Conservation (phyloP, 2,329 filamentous ascomycete species). For the Neonectria ditissima region DNA sequence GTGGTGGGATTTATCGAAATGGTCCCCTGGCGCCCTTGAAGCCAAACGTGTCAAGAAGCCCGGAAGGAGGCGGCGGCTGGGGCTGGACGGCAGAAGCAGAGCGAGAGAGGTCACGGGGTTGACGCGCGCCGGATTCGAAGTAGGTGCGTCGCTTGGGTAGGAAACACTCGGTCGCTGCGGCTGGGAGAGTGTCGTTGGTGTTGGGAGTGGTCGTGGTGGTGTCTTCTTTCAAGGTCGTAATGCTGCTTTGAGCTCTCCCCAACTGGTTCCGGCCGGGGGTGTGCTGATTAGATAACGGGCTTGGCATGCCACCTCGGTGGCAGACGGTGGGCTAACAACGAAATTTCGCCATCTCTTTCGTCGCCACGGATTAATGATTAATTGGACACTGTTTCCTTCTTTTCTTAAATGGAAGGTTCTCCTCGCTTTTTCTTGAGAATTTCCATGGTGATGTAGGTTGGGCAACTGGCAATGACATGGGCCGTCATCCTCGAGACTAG, state of each 20-base stretch:
- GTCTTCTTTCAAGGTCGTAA: constrained; percentile 7
- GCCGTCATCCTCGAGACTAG: no score
- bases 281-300: constrained; percentile 44
- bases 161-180: background rate
- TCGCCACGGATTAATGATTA: no score
- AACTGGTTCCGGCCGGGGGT: constrained; percentile 25
- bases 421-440: no score
- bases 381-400: no score
- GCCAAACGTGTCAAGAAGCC: constrained; percentile 45
- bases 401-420: no score
- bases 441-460: no score
- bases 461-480: no score
- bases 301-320: constrained; percentile 13
- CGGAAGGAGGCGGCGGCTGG: constrained; percentile 31
- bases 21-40: constrained; percentile 23
- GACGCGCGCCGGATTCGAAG: constrained; percentile 1
- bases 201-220: constrained; percentile 17
- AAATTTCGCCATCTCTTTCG: no score
- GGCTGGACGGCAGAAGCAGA: constrained; percentile 21
- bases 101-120: background rate
- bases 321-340: no score
- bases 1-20: constrained; percentile 4
- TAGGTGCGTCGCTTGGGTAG: background rate
- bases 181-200: background rate
- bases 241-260: constrained; percentile 25